These are phyloP conservation scores for Plantago major DNA, from an alignment of 257 asterid species.

Conservation along the genomic window DNA sequence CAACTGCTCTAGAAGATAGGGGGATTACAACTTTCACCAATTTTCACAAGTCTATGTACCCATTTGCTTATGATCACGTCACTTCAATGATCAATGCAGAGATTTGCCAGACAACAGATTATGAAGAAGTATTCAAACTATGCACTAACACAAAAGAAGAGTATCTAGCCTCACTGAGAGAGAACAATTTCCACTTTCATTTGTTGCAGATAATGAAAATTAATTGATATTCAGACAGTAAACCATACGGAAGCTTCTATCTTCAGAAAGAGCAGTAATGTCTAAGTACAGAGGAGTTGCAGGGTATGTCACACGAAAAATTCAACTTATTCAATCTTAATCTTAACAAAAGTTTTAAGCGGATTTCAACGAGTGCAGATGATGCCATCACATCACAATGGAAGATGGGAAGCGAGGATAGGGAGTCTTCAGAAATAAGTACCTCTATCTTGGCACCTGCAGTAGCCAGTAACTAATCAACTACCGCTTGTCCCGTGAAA, in stretches of 20 bases:
- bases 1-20: conserved; percentile 54
- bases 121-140: no score
- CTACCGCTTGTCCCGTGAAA: not conserved
- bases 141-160: conserved; percentile 49
- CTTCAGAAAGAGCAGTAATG: conserved; percentile 60
- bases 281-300: no score
- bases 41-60: conserved; percentile 12
- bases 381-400: conserved; percentile 5
- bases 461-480: not conserved
- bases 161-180: conserved; percentile 49
- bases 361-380: not conserved
- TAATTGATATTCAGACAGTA: not conserved
- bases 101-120: conserved; percentile 33
- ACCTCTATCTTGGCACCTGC: conserved; percentile 14
- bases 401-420: not conserved
- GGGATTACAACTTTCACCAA: conserved; percentile 48
- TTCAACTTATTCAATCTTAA: not conserved
- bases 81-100: not conserved
- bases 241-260: not conserved
- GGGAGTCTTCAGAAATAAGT: not conserved
- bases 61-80: conserved; percentile 9
- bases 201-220: not conserved
- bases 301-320: conserved; percentile 29
- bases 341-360: not conserved
- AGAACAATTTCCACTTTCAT: conserved; percentile 20